A percentile compares a stretch with the other conserved stretches of the same genome.
Conservation (phyloP, 73 alveolate genomes). For the Breviolum minutum region DNA sequence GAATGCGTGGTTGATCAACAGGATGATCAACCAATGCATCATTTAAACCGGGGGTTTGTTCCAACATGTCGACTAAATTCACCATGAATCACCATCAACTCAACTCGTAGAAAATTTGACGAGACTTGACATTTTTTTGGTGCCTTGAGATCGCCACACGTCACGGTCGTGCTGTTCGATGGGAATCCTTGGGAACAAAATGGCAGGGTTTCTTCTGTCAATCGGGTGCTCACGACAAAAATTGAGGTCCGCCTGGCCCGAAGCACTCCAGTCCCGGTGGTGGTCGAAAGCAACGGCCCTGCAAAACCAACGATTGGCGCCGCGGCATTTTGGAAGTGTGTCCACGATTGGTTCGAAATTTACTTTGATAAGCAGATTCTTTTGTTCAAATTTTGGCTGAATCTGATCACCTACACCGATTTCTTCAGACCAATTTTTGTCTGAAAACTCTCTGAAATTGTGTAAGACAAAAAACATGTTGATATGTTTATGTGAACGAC, state of each 20-base stretch:
- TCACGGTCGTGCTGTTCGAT: not conserved
- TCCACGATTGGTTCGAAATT: not conserved
- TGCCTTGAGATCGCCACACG: not conserved
- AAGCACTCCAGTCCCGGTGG: slow-evolving; percentile 72
- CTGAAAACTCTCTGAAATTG: too few relatives aligned
- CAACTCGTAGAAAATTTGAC: too few relatives aligned
- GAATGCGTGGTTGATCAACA: too few relatives aligned
- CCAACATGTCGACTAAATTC: too few relatives aligned
- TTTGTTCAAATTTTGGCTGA: not conserved
- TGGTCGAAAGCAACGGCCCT: slow-evolving; percentile 46
- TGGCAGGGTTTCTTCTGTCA: not conserved
- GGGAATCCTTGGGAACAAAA: not conserved
- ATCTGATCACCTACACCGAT: too few relatives aligned
- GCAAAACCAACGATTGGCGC: not conserved
- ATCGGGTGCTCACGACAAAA: not conserved
- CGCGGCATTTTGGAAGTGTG: not conserved
- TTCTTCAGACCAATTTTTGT: too few relatives aligned
- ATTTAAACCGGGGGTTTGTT: too few relatives aligned
- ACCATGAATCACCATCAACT: too few relatives aligned
- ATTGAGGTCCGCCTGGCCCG: slow-evolving; percentile 26
- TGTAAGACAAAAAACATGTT: too few relatives aligned
- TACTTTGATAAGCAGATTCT: not conserved
- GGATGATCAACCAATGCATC: not conserved
- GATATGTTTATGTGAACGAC: too few relatives aligned
- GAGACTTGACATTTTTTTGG: not conserved